Evolutionary conservation across 495 filamentous ascomycete genomes (phyloP), one percentile per base, ranked within the genome.

Genomic region (Lophiotrema nucula): DNA sequence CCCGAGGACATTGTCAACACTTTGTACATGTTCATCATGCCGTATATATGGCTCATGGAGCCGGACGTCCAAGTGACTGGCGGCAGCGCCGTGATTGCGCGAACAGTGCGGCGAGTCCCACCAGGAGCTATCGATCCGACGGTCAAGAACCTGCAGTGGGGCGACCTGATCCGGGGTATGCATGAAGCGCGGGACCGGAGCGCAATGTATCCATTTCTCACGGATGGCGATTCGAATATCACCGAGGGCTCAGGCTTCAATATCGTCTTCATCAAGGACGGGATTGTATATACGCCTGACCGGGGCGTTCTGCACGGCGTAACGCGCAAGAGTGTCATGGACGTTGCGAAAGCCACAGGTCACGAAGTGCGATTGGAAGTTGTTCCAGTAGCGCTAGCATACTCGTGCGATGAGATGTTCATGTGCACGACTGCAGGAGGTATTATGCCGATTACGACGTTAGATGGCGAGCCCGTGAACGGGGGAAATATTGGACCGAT

Each of bases 101-200:
- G 73, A 8, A 74, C 73, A 15, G 72, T 76, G 4, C 68, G 69
- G 0, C 68, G 73, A 0, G 58, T 62, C 0, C 69, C 73, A 0
- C 70, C 70, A 1, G 70, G 73, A 0, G 62, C 70, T 0, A 67
- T 74, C 15, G 73, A 76, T 45, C 73, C 73, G 0, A 76, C 71
- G 2, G 53, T 76, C 39, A 76, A 76, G 65, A 76, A 76, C 33
- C 54, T 75, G 49, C 73, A 75, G 54, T 75, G 72, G 72, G 73
- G 73, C 0, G 73, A 75, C 49, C 49, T 75, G 52, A 65, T 58
- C 5, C 73, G 72, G 0, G 73, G 68, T 2, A 26, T 72, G 21
- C 60, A 70, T 19, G 72, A 75, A 68, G 69, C 53, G 4, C 22
- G 4, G 15, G 49, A 60, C 19, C 56, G 56, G 16, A 38, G 38